These are phyloP conservation scores for Draba incana DNA, from an alignment of 345 rosid species.

Conservation along the genomic window DNA sequence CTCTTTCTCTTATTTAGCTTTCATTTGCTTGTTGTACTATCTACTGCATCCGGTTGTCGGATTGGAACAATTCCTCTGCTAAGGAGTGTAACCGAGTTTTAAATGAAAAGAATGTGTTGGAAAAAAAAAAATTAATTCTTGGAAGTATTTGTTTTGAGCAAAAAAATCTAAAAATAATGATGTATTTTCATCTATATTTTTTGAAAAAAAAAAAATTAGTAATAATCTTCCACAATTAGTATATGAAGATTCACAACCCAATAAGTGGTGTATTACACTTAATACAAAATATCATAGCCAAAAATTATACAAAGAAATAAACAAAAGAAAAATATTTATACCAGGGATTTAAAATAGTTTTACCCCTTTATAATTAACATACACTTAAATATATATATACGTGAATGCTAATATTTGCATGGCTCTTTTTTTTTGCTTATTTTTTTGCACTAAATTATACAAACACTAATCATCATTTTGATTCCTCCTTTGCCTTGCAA, in stretches of 20 bases:
- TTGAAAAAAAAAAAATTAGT: neutral
- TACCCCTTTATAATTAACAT: slow-evolving; percentile 18
- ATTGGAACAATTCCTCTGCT: too few relatives aligned
- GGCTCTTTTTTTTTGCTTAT: neutral
- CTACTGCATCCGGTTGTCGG: too few relatives aligned
- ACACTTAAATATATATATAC: slow-evolving; percentile 16
- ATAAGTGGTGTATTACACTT: too few relatives aligned
- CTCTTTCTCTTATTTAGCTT: too few relatives aligned
- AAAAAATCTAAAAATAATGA: slow-evolving; percentile 6
- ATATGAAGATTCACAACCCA: neutral
- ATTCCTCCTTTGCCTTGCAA: slow-evolving; percentile 75
- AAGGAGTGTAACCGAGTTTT: too few relatives aligned
- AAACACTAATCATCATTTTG: slow-evolving; percentile 53
- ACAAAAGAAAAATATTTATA: neutral
- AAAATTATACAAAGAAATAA: neutral
- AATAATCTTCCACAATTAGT: slow-evolving; percentile 14
- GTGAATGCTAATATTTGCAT: slow-evolving; percentile 21
- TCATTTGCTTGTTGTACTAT: too few relatives aligned
- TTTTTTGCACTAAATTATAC: slow-evolving; percentile 14
- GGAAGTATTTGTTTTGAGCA: neutral
- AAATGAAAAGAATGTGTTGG: too few relatives aligned
- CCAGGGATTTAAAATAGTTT: slow-evolving; percentile 9
- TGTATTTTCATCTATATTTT: neutral
- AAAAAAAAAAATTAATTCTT: too few relatives aligned
- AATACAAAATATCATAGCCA: neutral